These are phyloP conservation scores for Neostapfia colusana DNA, from an alignment of 176 grass and related monocot species.

Conservation along the genomic window DNA sequence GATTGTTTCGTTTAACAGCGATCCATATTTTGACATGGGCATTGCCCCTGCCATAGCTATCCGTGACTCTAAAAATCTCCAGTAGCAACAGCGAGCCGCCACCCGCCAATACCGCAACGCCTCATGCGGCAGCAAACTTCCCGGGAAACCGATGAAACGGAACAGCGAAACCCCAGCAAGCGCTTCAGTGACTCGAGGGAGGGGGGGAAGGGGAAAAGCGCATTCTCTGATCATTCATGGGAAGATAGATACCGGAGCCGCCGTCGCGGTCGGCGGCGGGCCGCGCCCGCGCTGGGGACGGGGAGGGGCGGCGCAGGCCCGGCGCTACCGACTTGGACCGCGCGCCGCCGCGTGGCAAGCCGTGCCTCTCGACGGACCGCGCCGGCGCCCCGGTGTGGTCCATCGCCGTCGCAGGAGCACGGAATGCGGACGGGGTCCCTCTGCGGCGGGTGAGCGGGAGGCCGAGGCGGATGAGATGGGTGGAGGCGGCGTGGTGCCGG, in stretches of 20 bases:
- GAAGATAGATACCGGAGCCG: not conserved
- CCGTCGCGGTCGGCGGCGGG: constrained; percentile 6
- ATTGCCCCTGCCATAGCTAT: too few species aligned
- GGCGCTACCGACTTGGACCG: constrained; percentile 47
- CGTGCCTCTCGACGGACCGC: constrained; percentile 36
- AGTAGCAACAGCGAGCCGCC: not conserved
- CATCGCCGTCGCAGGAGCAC: constrained; percentile 17
- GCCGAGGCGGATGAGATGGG: not conserved
- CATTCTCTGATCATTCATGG: not conserved
- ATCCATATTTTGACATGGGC: too few species aligned
- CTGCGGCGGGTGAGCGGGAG: constrained; percentile 3
- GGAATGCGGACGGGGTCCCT: not conserved
- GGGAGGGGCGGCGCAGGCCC: constrained; percentile 28
- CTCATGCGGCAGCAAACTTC: too few species aligned
- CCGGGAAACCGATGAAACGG: not conserved
- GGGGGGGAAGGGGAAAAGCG: not conserved
- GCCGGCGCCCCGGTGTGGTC: constrained; percentile 27
- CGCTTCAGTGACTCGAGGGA: not conserved
- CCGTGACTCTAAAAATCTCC: not conserved
- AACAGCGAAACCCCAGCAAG: not conserved
- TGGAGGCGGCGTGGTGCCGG: not conserved
- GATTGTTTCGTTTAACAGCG: not conserved
- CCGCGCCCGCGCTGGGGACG: constrained; percentile 34
- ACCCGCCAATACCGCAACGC: not conserved
- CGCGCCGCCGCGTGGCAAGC: constrained; percentile 9